phyloP scores from a whole-genome alignment of 2,329 filamentous ascomycete species.

The Juglanconis sp. region DNA sequence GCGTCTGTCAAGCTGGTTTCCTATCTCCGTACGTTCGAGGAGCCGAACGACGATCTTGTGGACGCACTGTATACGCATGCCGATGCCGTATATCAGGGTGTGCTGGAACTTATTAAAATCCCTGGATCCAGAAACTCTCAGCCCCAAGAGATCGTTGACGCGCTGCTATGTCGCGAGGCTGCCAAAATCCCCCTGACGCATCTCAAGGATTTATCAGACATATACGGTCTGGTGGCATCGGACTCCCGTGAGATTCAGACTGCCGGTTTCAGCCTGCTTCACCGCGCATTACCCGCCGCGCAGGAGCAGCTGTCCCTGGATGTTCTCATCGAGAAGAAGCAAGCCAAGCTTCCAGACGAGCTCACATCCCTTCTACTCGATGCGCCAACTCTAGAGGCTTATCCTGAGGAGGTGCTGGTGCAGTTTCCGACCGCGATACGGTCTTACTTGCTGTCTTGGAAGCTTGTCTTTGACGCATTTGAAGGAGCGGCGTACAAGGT shows the following conservation, averaged over 20 bases:
- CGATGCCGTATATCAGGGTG: conserved; percentile 50
- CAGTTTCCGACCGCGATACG: conserved; percentile 68
- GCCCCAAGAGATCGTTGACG: conserved; percentile 72
- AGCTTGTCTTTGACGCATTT: conserved; percentile 85
- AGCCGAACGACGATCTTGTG: conserved; percentile 80
- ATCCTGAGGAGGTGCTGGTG: conserved; percentile 63
- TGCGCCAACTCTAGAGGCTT: conserved; percentile 66
- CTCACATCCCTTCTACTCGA: conserved; percentile 80
- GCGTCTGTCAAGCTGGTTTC: conserved; percentile 70
- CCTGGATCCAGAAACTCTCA: conserved; percentile 49
- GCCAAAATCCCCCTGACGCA: conserved; percentile 60
- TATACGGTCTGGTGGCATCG: conserved; percentile 75
- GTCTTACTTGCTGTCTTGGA: conserved; percentile 85
- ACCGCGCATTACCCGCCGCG: conserved; percentile 70
- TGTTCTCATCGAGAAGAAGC: conserved; percentile 66
- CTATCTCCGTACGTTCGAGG: conserved; percentile 60
- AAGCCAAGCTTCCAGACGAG: conserved; percentile 76
- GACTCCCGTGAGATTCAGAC: conserved; percentile 73
- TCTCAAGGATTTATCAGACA: conserved; percentile 60
- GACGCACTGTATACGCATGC: conserved; percentile 67
- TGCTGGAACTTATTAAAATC: conserved; percentile 63
- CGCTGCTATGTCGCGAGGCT: conserved; percentile 68
- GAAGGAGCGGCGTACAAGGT: conserved; percentile 75
- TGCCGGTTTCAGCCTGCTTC: conserved; percentile 76
- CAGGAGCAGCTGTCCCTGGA: conserved; percentile 85